Percentiles rank a stretch among this genome's conserved stretches.
phyloP scores from a whole-genome alignment of 2,329 filamentous ascomycete genomes.

The Juglanconis sp. region DNA sequence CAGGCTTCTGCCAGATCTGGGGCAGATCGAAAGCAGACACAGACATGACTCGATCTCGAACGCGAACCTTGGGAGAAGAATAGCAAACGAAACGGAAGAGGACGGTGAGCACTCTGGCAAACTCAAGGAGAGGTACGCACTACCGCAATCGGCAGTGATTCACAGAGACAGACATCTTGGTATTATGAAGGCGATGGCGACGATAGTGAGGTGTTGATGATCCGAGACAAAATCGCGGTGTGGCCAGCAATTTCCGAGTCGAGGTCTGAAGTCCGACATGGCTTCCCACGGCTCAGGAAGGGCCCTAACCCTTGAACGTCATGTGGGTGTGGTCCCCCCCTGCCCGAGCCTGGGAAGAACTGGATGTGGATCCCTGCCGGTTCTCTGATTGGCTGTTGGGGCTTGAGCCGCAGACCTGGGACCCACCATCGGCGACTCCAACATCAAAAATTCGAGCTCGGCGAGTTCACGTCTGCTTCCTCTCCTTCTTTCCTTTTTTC shows the following conservation, averaged over 20 bases:
- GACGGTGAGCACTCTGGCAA: too few species aligned
- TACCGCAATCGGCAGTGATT: conserved; percentile 9
- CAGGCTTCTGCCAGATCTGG: conserved; percentile 76
- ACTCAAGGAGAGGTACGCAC: conserved; percentile 1
- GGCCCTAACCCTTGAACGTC: not conserved
- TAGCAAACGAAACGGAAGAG: not conserved
- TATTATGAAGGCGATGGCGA: not conserved
- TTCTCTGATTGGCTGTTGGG: not conserved
- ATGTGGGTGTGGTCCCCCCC: not conserved
- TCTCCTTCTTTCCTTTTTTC: conserved; percentile 22
- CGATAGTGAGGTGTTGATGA: not conserved
- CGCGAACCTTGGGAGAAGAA: not conserved
- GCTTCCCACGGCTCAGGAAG: not conserved
- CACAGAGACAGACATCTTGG: conserved; percentile 7
- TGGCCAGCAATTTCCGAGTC: too few species aligned
- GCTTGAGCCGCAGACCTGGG: not conserved
- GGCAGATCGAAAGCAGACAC: conserved; percentile 61
- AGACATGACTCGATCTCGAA: conserved; percentile 23
- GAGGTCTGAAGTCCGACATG: not conserved
- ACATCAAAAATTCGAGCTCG: conserved; percentile 2
- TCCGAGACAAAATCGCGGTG: not conserved
- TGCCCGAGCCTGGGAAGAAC: not conserved
- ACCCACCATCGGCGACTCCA: conserved; percentile 4
- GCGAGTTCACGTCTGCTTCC: not conserved
- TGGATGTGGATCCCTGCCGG: too few species aligned